Evolutionary conservation across 179 eudicot genomes (phyloP), one percentile per base, ranked within the genome.

Genomic region (Corrigiola litoralis): DNA sequence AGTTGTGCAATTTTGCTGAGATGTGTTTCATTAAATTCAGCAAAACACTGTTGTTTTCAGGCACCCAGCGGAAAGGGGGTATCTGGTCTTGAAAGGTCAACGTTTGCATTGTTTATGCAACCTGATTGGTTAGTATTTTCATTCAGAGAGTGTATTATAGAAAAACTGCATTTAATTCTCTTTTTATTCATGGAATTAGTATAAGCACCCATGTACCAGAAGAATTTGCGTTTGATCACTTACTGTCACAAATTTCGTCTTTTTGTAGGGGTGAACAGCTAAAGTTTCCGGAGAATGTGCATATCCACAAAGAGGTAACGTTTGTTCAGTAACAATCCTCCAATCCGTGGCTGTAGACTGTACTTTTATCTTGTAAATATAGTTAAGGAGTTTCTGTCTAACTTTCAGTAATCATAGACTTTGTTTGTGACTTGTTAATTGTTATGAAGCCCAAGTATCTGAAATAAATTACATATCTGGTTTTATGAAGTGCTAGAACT

Each of bases 61-160:
- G 98, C 98, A 74, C 92, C 98, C 17, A 79, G 41, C 20, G 92
- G 87, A 40, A 77, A 75, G 77, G 86, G 71, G 29, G 86, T 85
- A 58, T 75, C 73, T 58, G 95, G 87, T 18, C 72, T 92, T 69
- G 98, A 90, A 52, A 88, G 98, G 36, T 84, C 98, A 8, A 92
- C 98, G 6, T 92, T 89, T 80, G 98, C 98, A 40, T 75, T 92
- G 55, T 92, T 92, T 72, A 92, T 89, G 98, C 98, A 92, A 82
- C 98, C 98, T 69, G 90, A 92, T 72, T 92, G 98, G 98, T 92
- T 87, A 25, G 70, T 36, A 21, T 23, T 67, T 58, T 34, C 25
- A 11, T n/a, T 34, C 51, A 18, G 32, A 28, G 28, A 16, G 21
- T 14, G 3, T n/a, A 29, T 41, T 18, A 28, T 42, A 10, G n/a